These are phyloP conservation scores for Papilionanthe hybrid DNA, from an alignment of 116 monocot genomes.

Conservation along the genomic window DNA sequence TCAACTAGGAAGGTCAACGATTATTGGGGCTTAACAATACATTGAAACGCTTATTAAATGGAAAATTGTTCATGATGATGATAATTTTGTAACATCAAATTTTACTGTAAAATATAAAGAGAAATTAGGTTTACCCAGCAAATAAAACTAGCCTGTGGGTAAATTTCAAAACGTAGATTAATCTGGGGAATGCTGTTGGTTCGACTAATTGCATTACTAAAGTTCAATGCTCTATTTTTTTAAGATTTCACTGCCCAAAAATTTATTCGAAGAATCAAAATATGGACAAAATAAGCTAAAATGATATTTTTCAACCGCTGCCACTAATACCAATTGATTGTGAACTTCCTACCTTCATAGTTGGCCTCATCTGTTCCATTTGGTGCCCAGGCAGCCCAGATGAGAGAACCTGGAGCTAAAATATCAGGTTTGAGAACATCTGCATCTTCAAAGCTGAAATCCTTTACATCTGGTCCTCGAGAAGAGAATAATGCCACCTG, in stretches of 20 bases:
- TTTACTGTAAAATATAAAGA: not conserved
- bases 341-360: conserved; percentile 46
- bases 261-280: not conserved
- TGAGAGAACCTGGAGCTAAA: conserved; percentile 84
- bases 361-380: conserved; percentile 95
- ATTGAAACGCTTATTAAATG: not conserved
- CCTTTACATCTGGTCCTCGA: conserved; percentile 94
- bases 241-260: not conserved
- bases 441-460: conserved; percentile 96
- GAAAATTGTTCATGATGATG: not conserved
- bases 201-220: not conserved
- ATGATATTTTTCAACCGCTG: not conserved
- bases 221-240: not conserved
- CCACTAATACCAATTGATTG: not conserved
- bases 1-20: not conserved
- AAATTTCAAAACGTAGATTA: not conserved
- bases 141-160: not conserved
- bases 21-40: not conserved
- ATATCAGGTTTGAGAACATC: conserved; percentile 99
- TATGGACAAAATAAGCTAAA: not conserved
- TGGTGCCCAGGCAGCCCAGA: conserved; percentile 99
- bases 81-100: not conserved
- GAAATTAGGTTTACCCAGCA: not conserved
- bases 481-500: conserved; percentile 94
- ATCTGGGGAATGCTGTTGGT: not conserved